phyloP scores from a whole-genome alignment of 2,329 filamentous ascomycete genomes.

The Cryphonectria parasitica region DNA sequence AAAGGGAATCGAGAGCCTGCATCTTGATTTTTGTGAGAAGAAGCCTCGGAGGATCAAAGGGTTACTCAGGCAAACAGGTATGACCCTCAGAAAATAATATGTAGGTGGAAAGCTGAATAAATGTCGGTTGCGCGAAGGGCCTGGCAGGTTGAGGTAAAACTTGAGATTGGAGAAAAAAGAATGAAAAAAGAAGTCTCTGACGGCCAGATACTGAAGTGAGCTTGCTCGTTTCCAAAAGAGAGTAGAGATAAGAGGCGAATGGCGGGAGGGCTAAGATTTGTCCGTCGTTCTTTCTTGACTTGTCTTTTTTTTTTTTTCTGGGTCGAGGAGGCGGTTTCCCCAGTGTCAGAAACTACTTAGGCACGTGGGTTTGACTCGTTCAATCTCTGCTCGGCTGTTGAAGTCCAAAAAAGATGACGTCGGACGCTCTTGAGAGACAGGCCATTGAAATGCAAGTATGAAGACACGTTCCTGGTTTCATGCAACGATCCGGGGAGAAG shows the following conservation, averaged over 20 bases:
- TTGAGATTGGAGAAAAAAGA: background rate
- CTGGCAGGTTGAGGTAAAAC: background rate
- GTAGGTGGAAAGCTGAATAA: background rate
- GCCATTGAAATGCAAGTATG: constrained; percentile 21
- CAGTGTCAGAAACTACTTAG: background rate
- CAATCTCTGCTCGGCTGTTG: background rate
- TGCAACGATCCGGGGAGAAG: background rate
- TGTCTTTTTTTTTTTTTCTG: background rate
- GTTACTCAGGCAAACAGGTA: constrained; percentile 23
- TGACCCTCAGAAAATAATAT: constrained; percentile 17
- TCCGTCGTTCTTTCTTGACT: background rate
- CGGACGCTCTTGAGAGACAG: constrained; percentile 9
- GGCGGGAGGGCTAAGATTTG: background rate
- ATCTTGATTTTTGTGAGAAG: constrained; percentile 29
- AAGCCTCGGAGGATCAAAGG: constrained; percentile 21
- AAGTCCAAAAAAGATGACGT: constrained; percentile 15
- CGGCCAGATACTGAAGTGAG: background rate
- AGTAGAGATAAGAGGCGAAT: background rate
- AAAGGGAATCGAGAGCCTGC: constrained; percentile 28
- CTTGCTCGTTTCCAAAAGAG: background rate
- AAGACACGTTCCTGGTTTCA: constrained; percentile 25
- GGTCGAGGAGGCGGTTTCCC: background rate
- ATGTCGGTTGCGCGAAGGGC: background rate
- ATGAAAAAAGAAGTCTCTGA: background rate
- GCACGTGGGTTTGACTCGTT: background rate